Percentiles rank a stretch among this genome's conserved stretches.
phyloP scores from a whole-genome alignment of 129 eudicot genomes.

The Rutidosis leptorrhynchoides region DNA sequence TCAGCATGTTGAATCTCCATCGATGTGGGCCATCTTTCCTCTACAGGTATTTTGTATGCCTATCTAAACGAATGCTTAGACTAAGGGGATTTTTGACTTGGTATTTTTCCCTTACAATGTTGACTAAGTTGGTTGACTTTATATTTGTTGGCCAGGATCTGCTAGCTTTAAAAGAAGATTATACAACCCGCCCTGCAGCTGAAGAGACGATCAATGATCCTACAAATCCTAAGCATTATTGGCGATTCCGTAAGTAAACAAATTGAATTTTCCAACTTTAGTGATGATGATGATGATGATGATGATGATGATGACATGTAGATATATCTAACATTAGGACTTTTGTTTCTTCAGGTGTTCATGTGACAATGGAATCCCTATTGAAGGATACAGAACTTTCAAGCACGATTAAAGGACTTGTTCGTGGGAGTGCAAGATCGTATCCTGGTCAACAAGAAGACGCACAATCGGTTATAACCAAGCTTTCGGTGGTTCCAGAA shows the following conservation, averaged over 20 bases:
- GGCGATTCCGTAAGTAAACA: constrained; percentile 80
- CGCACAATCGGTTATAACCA: constrained; percentile 15
- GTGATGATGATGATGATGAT: neutral
- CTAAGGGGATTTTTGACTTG: neutral
- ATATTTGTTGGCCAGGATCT: constrained; percentile 58
- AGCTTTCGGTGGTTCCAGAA: constrained; percentile 21
- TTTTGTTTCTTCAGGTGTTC: constrained; percentile 51
- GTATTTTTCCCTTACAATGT: neutral
- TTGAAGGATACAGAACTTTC: constrained; percentile 69
- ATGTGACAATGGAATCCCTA: constrained; percentile 81
- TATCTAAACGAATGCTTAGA: neutral
- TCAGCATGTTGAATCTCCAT: constrained; percentile 95
- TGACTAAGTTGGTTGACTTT: neutral
- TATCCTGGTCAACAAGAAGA: constrained; percentile 48
- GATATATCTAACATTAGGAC: neutral
- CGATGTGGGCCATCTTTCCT: constrained; percentile 99
- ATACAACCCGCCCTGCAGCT: constrained; percentile 75
- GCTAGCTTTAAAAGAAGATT: constrained; percentile 85
- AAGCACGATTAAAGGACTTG: constrained; percentile 63
- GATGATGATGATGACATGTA: neutral
- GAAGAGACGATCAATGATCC: constrained; percentile 99
- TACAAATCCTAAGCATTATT: constrained; percentile 95
- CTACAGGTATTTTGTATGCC: constrained; percentile 65
- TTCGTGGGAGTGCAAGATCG: constrained; percentile 76
- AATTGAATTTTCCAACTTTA: neutral